phyloP scores from a whole-genome alignment of 2,329 filamentous ascomycete genomes.

The Pseudogymnoascus sp. region DNA sequence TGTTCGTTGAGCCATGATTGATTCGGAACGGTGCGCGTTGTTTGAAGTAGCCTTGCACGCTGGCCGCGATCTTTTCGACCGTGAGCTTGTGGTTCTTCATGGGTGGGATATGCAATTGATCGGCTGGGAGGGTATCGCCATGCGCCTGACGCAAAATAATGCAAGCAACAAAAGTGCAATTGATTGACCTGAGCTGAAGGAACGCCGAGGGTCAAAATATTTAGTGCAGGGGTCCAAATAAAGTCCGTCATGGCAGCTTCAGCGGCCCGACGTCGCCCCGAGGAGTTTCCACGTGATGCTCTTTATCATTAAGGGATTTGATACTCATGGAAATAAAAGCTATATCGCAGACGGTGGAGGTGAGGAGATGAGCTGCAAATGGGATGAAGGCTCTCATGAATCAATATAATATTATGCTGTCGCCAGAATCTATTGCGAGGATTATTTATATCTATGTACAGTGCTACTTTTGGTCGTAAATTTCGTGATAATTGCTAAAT shows the following conservation, averaged over 20 bases:
- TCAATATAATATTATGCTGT: not conserved
- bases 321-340: not conserved
- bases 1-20: constrained; percentile 48
- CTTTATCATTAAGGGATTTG: not conserved
- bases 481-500: not conserved
- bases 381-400: not conserved
- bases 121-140: not conserved
- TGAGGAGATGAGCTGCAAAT: not conserved
- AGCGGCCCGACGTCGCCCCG: constrained; percentile 2
- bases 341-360: too few species aligned
- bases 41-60: constrained; percentile 36
- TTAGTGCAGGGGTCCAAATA: constrained; percentile 3
- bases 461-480: not conserved
- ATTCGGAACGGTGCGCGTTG: constrained; percentile 42
- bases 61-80: constrained; percentile 36
- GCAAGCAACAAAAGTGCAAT: not conserved
- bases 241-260: not conserved
- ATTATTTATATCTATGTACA: constrained; percentile 1
- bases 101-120: not conserved
- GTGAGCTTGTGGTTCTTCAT: constrained; percentile 29
- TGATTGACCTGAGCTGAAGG: not conserved
- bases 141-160: not conserved
- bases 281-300: not conserved
- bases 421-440: not conserved
- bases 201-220: not conserved